Conservation (phyloP, 108 stramenopile genomes). For the Cyclotella cryptica region DNA sequence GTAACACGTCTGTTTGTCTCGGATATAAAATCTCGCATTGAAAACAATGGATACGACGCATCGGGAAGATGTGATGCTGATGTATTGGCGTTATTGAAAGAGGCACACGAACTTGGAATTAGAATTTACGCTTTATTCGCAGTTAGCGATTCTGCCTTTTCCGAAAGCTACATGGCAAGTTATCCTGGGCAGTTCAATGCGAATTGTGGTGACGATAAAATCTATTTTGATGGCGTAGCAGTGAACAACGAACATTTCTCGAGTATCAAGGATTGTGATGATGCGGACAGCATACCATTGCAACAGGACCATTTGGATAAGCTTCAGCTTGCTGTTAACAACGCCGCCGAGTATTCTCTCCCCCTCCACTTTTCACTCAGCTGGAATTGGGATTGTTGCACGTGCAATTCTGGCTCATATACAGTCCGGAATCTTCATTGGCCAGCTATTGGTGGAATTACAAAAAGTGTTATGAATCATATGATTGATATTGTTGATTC, state of each 20-base stretch:
- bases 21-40: conserved; percentile 1
- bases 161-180: background rate
- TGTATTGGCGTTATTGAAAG: background rate
- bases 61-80: background rate
- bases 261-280: conserved; percentile 4
- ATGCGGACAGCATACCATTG: background rate
- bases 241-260: conserved; percentile 4
- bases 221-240: conserved; percentile 7
- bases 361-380: conserved; percentile 5
- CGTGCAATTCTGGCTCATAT: too few relatives aligned
- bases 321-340: conserved; percentile 11
- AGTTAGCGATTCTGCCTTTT: conserved; percentile 2
- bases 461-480: conserved; percentile 1
- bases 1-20: conserved; percentile 7
- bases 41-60: conserved; percentile 1
- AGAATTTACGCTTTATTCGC: conserved; percentile 2
- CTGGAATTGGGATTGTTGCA: conserved; percentile 8
- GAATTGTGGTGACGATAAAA: background rate
- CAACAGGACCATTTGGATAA: conserved; percentile 1
- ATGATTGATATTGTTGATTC: conserved; percentile 14
- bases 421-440: background rate
- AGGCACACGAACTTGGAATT: background rate
- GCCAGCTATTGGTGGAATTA: conserved; percentile 1
- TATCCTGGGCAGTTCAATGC: conserved; percentile 13
- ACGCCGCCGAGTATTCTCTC: background rate